Evolutionary conservation across 768 basidiomycete species (phyloP).

Genomic region (Podaxis sp.): DNA sequence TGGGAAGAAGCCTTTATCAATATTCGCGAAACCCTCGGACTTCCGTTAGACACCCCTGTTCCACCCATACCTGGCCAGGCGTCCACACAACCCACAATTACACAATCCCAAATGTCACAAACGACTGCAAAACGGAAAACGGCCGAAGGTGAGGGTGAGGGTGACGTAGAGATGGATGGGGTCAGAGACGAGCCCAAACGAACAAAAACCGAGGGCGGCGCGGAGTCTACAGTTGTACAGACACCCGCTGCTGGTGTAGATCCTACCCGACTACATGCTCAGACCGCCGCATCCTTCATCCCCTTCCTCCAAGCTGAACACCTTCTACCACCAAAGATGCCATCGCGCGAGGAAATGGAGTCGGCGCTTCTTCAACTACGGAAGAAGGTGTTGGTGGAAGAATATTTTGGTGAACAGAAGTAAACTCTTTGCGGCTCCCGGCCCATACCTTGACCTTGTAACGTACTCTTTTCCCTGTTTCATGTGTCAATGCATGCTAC

Average conservation of each 20-base stretch:
- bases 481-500: background rate
- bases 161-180: slow-evolving; percentile 38
- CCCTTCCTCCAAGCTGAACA: slow-evolving; percentile 74
- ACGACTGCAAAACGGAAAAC: slow-evolving; percentile 56
- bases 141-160: slow-evolving; percentile 44
- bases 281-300: slow-evolving; percentile 67
- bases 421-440: slow-evolving; percentile 15
- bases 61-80: slow-evolving; percentile 41
- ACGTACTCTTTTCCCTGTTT: slow-evolving; percentile 10
- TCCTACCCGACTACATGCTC: slow-evolving; percentile 41
- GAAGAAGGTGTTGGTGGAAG: slow-evolving; percentile 81
- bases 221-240: slow-evolving; percentile 22
- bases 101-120: slow-evolving; percentile 24
- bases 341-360: slow-evolving; percentile 79
- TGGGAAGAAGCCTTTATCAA: slow-evolving; percentile 64
- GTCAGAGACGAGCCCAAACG: slow-evolving; percentile 33
- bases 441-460: slow-evolving; percentile 9
- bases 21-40: slow-evolving; percentile 51
- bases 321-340: slow-evolving; percentile 74
- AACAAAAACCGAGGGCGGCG: slow-evolving; percentile 29
- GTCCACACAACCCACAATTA: slow-evolving; percentile 18
- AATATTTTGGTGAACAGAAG: slow-evolving; percentile 52
- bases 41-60: slow-evolving; percentile 49
- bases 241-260: slow-evolving; percentile 29
- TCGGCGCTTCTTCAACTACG: slow-evolving; percentile 67